These are phyloP conservation scores for Aspergillus cristatus DNA, from an alignment of 495 filamentous ascomycete genomes.

Conservation along the genomic window DNA sequence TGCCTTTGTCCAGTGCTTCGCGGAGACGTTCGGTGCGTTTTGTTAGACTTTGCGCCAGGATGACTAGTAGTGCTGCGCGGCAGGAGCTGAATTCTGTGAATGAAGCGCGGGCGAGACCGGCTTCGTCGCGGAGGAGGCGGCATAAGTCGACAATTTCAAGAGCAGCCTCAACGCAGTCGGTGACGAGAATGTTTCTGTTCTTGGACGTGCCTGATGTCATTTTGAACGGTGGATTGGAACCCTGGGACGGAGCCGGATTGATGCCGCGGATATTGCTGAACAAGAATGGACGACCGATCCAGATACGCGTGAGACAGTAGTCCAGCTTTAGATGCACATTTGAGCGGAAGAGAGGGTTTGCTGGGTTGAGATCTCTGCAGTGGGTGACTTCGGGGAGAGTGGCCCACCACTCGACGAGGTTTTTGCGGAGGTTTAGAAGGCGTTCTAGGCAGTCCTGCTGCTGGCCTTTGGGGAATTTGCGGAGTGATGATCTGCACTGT, in stretches of 20 bases:
- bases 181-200: conserved; percentile 32
- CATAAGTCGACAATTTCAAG: conserved; percentile 40
- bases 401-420: conserved; percentile 41
- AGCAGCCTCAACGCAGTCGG: conserved; percentile 42
- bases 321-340: conserved; percentile 42
- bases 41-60: conserved; percentile 39
- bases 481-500: conserved; percentile 22
- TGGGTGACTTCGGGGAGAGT: conserved; percentile 36
- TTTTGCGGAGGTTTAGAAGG: conserved; percentile 30
- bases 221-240: conserved; percentile 14
- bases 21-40: conserved; percentile 39
- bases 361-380: conserved; percentile 31
- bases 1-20: conserved; percentile 37
- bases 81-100: conserved; percentile 46
- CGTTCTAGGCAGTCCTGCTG: conserved; percentile 37
- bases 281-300: conserved; percentile 41
- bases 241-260: conserved; percentile 14
- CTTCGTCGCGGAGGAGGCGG: conserved; percentile 37
- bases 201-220: conserved; percentile 28
- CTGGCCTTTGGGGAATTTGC: conserved; percentile 31
- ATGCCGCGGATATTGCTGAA: conserved; percentile 35
- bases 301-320: conserved; percentile 39
- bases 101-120: conserved; percentile 40
- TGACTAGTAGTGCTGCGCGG: conserved; percentile 40
- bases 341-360: conserved; percentile 32